Evolutionary conservation across 805 yeast species (phyloP).

Genomic region (Yueomyces sinensis): DNA sequence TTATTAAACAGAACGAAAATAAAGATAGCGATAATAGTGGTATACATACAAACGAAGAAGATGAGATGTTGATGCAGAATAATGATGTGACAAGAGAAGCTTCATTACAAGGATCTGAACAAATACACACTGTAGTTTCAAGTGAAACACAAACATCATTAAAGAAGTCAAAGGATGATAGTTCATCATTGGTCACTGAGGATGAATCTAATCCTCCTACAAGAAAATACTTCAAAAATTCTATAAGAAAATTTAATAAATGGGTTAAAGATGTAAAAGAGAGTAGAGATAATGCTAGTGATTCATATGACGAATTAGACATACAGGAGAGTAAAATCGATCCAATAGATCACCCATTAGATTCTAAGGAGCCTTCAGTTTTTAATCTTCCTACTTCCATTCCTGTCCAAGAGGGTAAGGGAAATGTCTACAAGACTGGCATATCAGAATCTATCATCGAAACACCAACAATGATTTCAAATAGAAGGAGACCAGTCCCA

Average conservation of each 20-base stretch:
- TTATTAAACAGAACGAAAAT: neutral
- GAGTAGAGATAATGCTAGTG: too few species aligned
- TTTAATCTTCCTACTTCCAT: too few species aligned
- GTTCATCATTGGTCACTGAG: neutral
- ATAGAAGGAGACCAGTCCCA: constrained; percentile 19
- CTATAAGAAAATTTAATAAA: constrained; percentile 48
- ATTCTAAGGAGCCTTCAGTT: too few species aligned
- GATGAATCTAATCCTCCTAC: constrained; percentile 9
- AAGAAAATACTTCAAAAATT: constrained; percentile 28
- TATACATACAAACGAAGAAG: neutral
- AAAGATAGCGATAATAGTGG: neutral
- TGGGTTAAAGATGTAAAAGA: constrained; percentile 39
- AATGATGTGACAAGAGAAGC: neutral
- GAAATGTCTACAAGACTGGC: too few species aligned
- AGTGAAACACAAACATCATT: neutral
- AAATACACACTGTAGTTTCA: neutral
- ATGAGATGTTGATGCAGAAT: neutral
- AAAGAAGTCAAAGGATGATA: neutral
- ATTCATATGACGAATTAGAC: too few species aligned
- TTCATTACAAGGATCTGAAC: neutral
- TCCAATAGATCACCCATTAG: too few species aligned
- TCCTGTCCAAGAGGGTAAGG: too few species aligned
- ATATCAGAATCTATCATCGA: too few species aligned
- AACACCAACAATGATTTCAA: constrained; percentile 21
- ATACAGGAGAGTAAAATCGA: too few species aligned